Base-by-base conservation (phyloP, 192 early-diverging fungal species). In the Gorgonomyces haynaldii region DNA sequence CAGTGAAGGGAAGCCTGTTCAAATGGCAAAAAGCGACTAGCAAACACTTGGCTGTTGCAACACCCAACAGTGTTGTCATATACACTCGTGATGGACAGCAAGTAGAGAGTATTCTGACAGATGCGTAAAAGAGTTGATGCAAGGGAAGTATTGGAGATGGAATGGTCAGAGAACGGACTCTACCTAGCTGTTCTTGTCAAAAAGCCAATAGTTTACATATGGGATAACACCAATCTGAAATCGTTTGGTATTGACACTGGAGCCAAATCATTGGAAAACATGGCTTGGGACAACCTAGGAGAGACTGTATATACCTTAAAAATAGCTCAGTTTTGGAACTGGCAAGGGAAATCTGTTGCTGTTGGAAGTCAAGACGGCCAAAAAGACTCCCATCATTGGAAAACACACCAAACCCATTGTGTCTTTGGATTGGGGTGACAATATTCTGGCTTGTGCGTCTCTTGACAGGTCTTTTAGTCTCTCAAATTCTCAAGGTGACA, bases 341-440 rank as follows among this genome's bases (percentile, higher is more conserved):
- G 16, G 41, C 20, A 72, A 73, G 37, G 72, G 72, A 60, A 74
- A 69, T 42, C 39, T 75, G 16, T 50, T 73, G 9, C 24, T 74
- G 4, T 69, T 53, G 24, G 66, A 71, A 52, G 24, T 55, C 12
- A 41, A 39, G 37, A 57, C 45, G 17, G 31, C 24, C 3, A 60
- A 68, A 44, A 71, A 68, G 50, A 52, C 57, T 17, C 74, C 74
- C 13, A 49, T 76, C 4, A 21, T 72, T 22, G 72, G 74, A 9
- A 76, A 76, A 43, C 74, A 76, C 42, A 53, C 55, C 32, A 70
- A 62, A 32, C 50, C 72, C 3, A 76, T 76, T 21, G 44, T 50
- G 0, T 31, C 49, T 16, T 56, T 45, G 0, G 37, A 41, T 23
- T 76, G 74, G 72, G 60, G 44, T 40, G 53, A 47, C 48, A 60